Conservation (phyloP, 441 rosid species). For the Pelargonium citronellum region DNA sequence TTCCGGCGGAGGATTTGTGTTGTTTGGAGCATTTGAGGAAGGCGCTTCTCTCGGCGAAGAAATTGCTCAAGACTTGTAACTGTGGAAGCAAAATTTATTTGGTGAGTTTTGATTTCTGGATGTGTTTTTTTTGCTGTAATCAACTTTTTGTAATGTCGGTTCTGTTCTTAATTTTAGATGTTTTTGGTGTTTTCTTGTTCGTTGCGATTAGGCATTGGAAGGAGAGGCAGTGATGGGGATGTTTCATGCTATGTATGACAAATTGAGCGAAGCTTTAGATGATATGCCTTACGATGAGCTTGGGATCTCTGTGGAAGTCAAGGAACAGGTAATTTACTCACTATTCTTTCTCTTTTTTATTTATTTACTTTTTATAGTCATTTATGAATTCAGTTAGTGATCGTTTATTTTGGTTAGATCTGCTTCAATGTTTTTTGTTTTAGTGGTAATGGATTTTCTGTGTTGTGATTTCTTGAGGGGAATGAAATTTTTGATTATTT, state of each 20-base stretch:
- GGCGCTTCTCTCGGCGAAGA: constrained; percentile 39
- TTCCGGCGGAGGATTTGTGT: constrained; percentile 19
- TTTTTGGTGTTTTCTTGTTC: constrained; percentile 2
- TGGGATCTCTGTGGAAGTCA: constrained; percentile 49
- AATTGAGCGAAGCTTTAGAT: constrained; percentile 42
- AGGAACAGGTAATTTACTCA: constrained; percentile 46
- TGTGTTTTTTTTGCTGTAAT: background rate
- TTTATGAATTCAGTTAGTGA: background rate
- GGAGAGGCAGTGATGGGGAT: constrained; percentile 42
- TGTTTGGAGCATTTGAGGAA: constrained; percentile 33
- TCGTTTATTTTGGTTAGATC: constrained; percentile 12
- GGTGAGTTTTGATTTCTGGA: constrained; percentile 29
- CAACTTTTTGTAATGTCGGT: too few relatives aligned
- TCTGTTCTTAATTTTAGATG: too few relatives aligned
- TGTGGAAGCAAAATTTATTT: constrained; percentile 73
- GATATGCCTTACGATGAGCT: constrained; percentile 45
- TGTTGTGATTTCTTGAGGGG: background rate
- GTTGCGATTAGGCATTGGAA: constrained; percentile 49
- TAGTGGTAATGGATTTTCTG: background rate
- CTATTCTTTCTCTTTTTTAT: background rate
- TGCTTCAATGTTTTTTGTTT: background rate
- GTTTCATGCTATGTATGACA: constrained; percentile 52
- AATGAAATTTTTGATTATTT: background rate
- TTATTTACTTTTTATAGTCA: too few relatives aligned
- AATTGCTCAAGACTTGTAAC: constrained; percentile 54